phyloP scores from a whole-genome alignment of 352 stramenopile species.

The Globisporangium recalcitrans region DNA sequence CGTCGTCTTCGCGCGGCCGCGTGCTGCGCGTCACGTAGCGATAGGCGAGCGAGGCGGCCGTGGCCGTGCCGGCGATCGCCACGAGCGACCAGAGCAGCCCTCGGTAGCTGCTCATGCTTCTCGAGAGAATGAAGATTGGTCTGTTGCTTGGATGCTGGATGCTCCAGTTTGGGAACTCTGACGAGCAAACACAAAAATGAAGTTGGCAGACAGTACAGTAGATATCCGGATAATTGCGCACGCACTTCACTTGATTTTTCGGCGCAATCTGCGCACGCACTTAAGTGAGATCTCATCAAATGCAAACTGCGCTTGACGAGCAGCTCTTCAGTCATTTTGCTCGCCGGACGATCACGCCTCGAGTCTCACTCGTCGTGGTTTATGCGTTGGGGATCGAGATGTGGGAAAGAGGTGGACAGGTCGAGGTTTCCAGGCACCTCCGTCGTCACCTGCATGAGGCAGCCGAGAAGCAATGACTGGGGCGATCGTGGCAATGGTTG shows the following conservation, averaged over 20 bases:
- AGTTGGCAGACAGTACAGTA: background rate
- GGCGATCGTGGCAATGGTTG: too few species aligned
- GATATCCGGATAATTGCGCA: background rate
- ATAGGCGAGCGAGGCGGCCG: constrained; percentile 51
- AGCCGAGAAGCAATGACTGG: too few species aligned
- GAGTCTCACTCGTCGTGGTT: too few species aligned
- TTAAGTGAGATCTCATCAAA: background rate
- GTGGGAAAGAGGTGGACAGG: too few species aligned
- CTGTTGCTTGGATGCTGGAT: background rate
- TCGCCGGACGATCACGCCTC: too few species aligned
- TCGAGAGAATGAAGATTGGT: background rate
- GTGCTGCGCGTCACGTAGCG: constrained; percentile 48
- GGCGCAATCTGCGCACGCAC: background rate
- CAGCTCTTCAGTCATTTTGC: too few species aligned
- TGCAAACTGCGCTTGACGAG: background rate
- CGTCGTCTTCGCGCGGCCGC: constrained; percentile 20
- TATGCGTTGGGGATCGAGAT: too few species aligned
- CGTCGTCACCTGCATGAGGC: too few species aligned
- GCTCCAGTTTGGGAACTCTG: background rate
- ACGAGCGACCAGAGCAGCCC: constrained; percentile 62
- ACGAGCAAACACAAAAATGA: background rate
- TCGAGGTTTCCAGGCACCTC: too few species aligned
- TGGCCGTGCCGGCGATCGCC: constrained; percentile 63
- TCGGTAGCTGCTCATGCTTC: constrained; percentile 34
- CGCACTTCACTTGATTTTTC: background rate